phyloP scores from a whole-genome alignment of 2,329 filamentous ascomycete genomes.

The Fonsecaea pugnacius region DNA sequence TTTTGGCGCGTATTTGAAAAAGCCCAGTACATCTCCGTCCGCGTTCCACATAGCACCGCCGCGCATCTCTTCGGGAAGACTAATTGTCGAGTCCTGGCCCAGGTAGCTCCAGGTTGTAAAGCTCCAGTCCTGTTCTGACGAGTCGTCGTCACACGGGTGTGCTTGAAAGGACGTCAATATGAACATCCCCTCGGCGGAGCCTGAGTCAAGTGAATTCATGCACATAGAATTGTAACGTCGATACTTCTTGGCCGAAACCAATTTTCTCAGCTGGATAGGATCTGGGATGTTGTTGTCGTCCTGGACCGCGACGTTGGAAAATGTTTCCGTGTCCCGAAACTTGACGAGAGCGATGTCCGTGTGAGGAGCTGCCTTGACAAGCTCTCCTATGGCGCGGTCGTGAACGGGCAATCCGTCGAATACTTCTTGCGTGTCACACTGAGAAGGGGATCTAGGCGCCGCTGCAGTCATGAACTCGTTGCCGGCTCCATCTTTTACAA shows the following conservation, averaged over 20 bases:
- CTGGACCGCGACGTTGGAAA: background rate
- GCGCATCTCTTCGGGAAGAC: constrained; percentile 8
- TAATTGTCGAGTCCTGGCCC: constrained; percentile 5
- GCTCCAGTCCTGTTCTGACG: background rate
- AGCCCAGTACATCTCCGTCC: constrained; percentile 14
- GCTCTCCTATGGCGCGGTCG: background rate
- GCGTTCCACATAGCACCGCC: constrained; percentile 8
- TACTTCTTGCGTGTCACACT: background rate
- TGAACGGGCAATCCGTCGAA: background rate
- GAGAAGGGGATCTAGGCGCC: background rate
- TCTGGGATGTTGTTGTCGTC: background rate
- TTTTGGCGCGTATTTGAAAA: constrained; percentile 7
- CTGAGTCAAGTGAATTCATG: background rate
- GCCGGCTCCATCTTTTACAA: background rate
- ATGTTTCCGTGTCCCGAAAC: constrained; percentile 1
- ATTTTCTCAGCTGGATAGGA: background rate
- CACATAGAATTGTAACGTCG: background rate
- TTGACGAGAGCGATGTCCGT: constrained; percentile 3
- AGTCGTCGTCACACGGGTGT: background rate
- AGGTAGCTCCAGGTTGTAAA: background rate
- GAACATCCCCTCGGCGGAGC: background rate
- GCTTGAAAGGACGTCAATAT: background rate
- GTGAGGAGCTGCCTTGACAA: background rate
- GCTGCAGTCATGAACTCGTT: constrained; percentile 11
- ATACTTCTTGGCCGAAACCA: background rate